A percentile compares a stretch with the other conserved stretches of the same genome.
Conservation (phyloP, 148 eudicot species). For the Cornus florida region DNA sequence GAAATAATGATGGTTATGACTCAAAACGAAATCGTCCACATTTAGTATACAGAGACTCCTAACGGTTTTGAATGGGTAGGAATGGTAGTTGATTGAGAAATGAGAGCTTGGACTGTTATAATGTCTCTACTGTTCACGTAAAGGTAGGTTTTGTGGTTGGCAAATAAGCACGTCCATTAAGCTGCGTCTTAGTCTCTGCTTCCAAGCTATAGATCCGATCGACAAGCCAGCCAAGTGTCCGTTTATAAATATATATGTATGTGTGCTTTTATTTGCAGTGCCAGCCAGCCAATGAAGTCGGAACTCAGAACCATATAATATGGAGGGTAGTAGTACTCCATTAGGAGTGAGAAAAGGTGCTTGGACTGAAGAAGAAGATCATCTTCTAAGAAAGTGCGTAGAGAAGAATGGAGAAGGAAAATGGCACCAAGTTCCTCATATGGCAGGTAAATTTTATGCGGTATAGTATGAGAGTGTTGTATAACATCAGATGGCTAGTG, state of each 20-base stretch:
- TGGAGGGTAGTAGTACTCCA: too few relatives aligned
- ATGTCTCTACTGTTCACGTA: neutral
- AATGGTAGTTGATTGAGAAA: neutral
- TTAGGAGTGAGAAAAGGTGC: neutral
- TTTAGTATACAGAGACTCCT: neutral
- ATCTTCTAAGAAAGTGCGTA: neutral
- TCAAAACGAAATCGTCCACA: neutral
- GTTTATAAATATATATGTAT: too few relatives aligned
- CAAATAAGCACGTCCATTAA: neutral
- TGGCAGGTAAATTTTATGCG: neutral
- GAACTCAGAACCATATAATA: too few relatives aligned
- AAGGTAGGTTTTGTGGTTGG: neutral
- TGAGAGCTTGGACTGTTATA: too few relatives aligned
- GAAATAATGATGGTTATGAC: neutral
- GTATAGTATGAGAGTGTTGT: too few relatives aligned
- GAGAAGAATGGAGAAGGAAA: neutral
- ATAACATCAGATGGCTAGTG: too few relatives aligned
- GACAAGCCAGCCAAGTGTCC: too few relatives aligned
- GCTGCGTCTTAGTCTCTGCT: neutral
- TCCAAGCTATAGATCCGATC: too few relatives aligned
- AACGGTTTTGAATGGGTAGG: neutral
- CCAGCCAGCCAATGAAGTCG: too few relatives aligned
- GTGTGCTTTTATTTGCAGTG: too few relatives aligned
- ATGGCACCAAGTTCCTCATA: constrained; percentile 3
- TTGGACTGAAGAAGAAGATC: neutral